Evolutionary conservation across 2,329 filamentous ascomycete genomes (phyloP), one percentile per base, ranked within the genome.

Genomic region (Leptographium procerum): DNA sequence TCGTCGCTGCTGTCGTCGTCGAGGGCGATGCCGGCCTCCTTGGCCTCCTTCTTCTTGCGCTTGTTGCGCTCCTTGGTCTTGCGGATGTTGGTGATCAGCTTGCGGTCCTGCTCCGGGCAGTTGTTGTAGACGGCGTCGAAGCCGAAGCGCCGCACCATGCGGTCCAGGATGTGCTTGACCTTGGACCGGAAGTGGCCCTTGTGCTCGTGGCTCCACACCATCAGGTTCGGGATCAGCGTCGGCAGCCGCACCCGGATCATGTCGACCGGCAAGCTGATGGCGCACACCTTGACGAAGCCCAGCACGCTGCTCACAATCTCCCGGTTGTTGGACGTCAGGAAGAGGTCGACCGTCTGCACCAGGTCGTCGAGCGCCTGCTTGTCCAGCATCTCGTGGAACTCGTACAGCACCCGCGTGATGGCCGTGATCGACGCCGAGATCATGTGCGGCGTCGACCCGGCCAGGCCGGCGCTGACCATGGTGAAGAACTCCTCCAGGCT

Each of bases 171-270:
- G 69, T 96, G 91, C 83, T 96, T 97, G 65, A 99, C 91, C 77
- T 97, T 99, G 55, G 89, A 86, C 67, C 92, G 90, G 76, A 99
- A 94, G 69, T 95, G 91, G 14, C 91, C 91, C 76, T 97, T 97
- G 77, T 99, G 95, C 73, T 99, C 94, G 71, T 96, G 90, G 69
- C 88, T 91, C 92, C 94, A 99, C 48, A 91, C 84, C 78, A 97
- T 89, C 24, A 97, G 78, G 71, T 95, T 95, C 4, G 91, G 89
- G 2, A 99, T 82, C 53, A 99, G 79, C 0, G 85, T 84, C 34
- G 79, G 75, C 40, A 99, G 82, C 28, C 91, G 84, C 5, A 89
- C 86, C 40, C 86, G 79, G 76, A 99, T 86, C 62, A 95, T 78
- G 7, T 87, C 83, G 47, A 85, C 82, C 0, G 92, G 90, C 33